These are phyloP conservation scores for Acanthamoeba triangularis DNA, from an alignment of 208 protist genomes.

Conservation along the genomic window DNA sequence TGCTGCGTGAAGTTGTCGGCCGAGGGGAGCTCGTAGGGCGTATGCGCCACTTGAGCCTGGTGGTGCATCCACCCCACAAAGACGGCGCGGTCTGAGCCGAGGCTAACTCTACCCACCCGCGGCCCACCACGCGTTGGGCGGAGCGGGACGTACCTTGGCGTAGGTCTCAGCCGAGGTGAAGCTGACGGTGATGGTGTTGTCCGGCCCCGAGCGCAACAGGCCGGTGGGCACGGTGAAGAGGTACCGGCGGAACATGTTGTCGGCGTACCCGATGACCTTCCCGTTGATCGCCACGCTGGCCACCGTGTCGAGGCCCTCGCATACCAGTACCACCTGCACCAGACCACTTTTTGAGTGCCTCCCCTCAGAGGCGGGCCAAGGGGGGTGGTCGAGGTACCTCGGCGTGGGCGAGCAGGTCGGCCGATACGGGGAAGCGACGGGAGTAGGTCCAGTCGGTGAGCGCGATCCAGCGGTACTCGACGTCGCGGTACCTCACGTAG, in stretches of 20 bases:
- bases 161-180: conserved; percentile 34
- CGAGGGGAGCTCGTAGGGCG: conserved; percentile 74
- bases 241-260: conserved; percentile 62
- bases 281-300: conserved; percentile 60
- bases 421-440: background rate
- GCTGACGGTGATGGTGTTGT: background rate
- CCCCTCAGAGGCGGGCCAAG: background rate
- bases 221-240: conserved; percentile 26
- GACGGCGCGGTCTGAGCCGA: background rate
- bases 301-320: conserved; percentile 76
- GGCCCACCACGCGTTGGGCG: background rate
- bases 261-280: background rate
- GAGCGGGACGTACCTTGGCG: background rate
- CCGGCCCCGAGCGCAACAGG: background rate
- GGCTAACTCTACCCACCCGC: background rate
- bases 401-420: background rate
- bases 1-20: background rate
- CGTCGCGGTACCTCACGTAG: conserved; percentile 48
- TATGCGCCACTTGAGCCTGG: background rate
- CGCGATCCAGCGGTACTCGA: conserved; percentile 72
- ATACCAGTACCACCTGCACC: background rate
- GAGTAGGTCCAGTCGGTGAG: conserved; percentile 74
- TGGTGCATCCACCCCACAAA: background rate
- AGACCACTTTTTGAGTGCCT: too few relatives aligned
- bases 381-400: background rate